Base-by-base conservation (phyloP, 805 yeast genomes). In the Priceomyces carsonii region DNA sequence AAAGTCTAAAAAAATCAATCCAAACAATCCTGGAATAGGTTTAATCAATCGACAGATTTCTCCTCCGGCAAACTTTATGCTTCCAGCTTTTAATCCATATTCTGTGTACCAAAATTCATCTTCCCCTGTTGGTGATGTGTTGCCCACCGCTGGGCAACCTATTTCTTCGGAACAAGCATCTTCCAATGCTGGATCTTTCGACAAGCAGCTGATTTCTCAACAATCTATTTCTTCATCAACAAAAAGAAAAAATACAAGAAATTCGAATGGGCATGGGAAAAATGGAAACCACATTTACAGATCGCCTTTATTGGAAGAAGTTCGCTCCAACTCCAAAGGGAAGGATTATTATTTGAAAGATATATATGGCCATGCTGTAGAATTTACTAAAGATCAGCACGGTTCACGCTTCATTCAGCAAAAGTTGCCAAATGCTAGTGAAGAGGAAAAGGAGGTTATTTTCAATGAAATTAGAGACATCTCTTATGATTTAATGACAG, bases 331-430 rank as follows among this genome's bases (percentile, higher is more conserved):
- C 51, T 52, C 70, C 22, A 72, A 70, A 38, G 82, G 77, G 31
- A 79, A 79, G 42, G 70, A 67, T 34, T 83, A 79, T 55, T 70
- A 70, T 19, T 68, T 93, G 47, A 77, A 73, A 40, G 95, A 86
- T 53, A 80, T 91, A 22, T 77, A 79, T 47, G 96, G 95, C 6
- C 89, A 84, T 55, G 93, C 93, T 4, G 72, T 85, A 40, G 98
- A 91, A 59, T 91, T 93, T 50, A 79, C 95, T 33, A 86, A 86
- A 47, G 99, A 93, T 63, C 99, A 93, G 63, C 95, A 89, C 57
- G 99, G 99, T 3, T 90, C 98, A 4, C 73, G 99, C 45, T 93
- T 91, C 52, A 91, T 93, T 44, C 99, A 93, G 63, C 95, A 90
- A 50, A 83, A 85, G 51, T 68, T 91, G 30, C 83, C 80, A 9